Evolutionary conservation across 768 basidiomycete species (phyloP).

Genomic region (Tylopilus felleus): DNA sequence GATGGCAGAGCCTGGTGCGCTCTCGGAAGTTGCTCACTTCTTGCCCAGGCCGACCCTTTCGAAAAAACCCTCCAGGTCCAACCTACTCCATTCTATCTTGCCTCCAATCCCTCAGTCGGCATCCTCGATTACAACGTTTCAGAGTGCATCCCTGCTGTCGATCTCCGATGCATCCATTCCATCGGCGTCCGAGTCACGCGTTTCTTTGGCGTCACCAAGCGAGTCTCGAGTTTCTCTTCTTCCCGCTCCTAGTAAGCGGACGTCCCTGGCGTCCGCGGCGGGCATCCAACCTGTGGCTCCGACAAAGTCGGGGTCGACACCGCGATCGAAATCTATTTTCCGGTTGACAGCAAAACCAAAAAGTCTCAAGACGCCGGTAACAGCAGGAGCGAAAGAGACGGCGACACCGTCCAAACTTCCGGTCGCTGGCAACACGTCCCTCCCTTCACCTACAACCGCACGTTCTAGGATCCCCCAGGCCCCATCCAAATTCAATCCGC

Average conservation of each 20-base stretch:
- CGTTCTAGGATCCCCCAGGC: slow-evolving; percentile 22
- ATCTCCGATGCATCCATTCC: slow-evolving; percentile 4
- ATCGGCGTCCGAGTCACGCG: slow-evolving; percentile 20
- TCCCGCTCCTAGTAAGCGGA: slow-evolving; percentile 23
- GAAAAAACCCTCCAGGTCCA: slow-evolving; percentile 22
- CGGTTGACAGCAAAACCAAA: slow-evolving; percentile 27
- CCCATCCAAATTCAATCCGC: slow-evolving; percentile 28
- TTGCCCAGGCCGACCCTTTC: slow-evolving; percentile 15
- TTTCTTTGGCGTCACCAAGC: slow-evolving; percentile 13
- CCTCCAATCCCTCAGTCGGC: slow-evolving; percentile 32
- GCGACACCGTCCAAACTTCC: slow-evolving; percentile 18
- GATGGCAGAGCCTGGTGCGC: neutral
- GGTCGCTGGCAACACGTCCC: neutral
- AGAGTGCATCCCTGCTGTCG: slow-evolving; percentile 21
- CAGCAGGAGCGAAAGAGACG: neutral
- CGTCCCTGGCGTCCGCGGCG: slow-evolving; percentile 26
- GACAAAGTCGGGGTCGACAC: neutral
- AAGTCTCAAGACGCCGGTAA: slow-evolving; percentile 13
- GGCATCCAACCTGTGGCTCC: slow-evolving; percentile 16
- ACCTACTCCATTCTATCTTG: slow-evolving; percentile 2
- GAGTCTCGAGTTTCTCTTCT: slow-evolving; percentile 25
- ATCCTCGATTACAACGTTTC: slow-evolving; percentile 24
- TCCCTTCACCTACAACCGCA: slow-evolving; percentile 1
- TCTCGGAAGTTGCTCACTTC: neutral
- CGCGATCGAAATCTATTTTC: slow-evolving; percentile 31